Base-by-base conservation (phyloP, 192 early-diverging fungal genomes). In the Podila epigama region DNA sequence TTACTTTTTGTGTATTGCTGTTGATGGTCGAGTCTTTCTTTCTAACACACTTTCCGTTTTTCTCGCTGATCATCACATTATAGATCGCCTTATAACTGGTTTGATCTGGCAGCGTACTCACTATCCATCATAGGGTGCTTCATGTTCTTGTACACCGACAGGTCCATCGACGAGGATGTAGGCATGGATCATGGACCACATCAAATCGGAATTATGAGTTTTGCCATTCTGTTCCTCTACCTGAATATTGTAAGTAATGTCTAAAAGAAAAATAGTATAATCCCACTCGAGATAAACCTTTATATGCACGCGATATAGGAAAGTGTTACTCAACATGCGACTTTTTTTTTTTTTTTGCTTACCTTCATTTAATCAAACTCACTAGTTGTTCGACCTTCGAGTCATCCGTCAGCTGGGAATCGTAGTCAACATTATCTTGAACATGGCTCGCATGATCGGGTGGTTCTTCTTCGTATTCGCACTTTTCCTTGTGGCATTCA, bases 371-470 rank as follows among this genome's bases (percentile, higher is more conserved):
- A 9, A 16, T 48, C 11, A 22, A n/a, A 42, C 36, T 5, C 25
- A 27, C 15, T 63, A 77, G 73, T 28, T 77, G 11, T 77, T 77
- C 20, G 73, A 77, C 28, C 44, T 77, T n/a, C 60, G 73, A 4
- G 66, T 66, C 15, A 32, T 77, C 32, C 44, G 55, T 13, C 65
- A 68, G 36, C 56, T 77, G 27, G 73, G 73, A 31, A 58, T 68
- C 10, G 73, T 77, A 13, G 73, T 68, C 51, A 77, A 77, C 42
- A 68, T 77, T 27, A 68, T 77, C 34, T 25, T 77, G 34, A 77
- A 68, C 27, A 77, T 77, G 32, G 51, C 66, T 0, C 53, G 53
- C 1, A 66, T 50, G 25, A 77, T 68, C 25, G 18, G 35, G 25
- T 77, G 73, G 73, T 66, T 77, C 56, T 42, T 66, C 25, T 22